Percentiles rank a stretch among this genome's conserved stretches.
Evolutionary conservation across 108 stramenopile species (phyloP).

Genomic region (Nitzschia sp.): DNA sequence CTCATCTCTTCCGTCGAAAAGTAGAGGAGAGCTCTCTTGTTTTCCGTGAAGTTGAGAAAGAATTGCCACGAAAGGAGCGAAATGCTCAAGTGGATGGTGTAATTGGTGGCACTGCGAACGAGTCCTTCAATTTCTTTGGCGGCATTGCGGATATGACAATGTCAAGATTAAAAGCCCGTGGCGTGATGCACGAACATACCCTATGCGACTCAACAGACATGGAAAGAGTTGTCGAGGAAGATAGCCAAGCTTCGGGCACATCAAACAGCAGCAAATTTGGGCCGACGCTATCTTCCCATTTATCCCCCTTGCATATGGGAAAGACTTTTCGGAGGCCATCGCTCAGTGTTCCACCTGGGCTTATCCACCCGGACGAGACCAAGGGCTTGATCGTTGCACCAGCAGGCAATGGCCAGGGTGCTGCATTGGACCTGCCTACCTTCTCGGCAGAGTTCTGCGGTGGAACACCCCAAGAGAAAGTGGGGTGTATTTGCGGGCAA

Average conservation of each 20-base stretch:
- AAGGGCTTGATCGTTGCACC: too few relatives aligned
- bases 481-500: too few relatives aligned
- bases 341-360: not conserved
- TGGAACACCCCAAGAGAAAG: too few relatives aligned
- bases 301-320: not conserved
- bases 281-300: constrained; percentile 5
- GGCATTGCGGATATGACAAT: constrained; percentile 2
- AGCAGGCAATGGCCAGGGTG: not conserved
- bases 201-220: not conserved
- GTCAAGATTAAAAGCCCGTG: not conserved
- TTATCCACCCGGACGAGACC: constrained; percentile 1
- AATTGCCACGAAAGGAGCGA: not conserved
- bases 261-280: not conserved
- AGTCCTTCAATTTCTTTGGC: constrained; percentile 2
- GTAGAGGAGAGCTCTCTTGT: constrained; percentile 13
- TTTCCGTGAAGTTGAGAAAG: constrained; percentile 15
- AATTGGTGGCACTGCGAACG: not conserved
- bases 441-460: not conserved
- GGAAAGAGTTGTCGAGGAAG: not conserved
- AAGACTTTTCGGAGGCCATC: not conserved
- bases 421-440: not conserved
- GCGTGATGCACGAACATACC: not conserved
- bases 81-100: not conserved
- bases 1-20: constrained; percentile 27
- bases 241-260: not conserved